phyloP scores from a whole-genome alignment of 768 basidiomycete genomes.

The Mycena alexandri region DNA sequence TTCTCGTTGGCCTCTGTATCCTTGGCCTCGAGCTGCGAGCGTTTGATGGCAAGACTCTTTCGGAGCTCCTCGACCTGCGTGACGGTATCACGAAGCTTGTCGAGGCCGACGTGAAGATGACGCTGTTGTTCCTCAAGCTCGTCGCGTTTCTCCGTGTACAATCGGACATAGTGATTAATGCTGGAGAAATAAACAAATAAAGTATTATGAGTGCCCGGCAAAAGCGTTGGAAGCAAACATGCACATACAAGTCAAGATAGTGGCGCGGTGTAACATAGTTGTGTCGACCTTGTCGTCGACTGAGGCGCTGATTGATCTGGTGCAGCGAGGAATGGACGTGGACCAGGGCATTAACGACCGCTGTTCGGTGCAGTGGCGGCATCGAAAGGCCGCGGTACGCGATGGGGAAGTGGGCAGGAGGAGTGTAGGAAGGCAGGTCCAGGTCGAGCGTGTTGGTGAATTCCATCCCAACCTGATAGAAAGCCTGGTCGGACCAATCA shows the following conservation, averaged over 20 bases:
- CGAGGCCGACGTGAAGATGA: conserved; percentile 96
- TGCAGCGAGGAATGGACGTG: conserved; percentile 92
- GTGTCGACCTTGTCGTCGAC: conserved; percentile 93
- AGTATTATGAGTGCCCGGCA: conserved; percentile 28
- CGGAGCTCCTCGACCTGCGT: conserved; percentile 97
- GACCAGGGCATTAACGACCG: conserved; percentile 94
- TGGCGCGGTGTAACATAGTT: conserved; percentile 98
- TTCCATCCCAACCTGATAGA: conserved; percentile 98
- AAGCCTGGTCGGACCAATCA: conserved; percentile 98
- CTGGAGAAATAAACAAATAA: conserved; percentile 59
- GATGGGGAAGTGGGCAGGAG: conserved; percentile 88
- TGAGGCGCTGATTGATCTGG: conserved; percentile 89
- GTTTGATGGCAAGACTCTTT: conserved; percentile 94
- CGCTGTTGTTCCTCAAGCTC: conserved; percentile 99
- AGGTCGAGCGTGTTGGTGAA: conserved; percentile 96
- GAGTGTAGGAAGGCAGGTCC: conserved; percentile 84
- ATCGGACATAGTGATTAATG: conserved; percentile 96
- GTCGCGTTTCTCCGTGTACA: conserved; percentile 96
- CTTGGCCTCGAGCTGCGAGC: conserved; percentile 92
- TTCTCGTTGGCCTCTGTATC: conserved; percentile 97
- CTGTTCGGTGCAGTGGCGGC: conserved; percentile 91
- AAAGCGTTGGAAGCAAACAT: conserved; percentile 22
- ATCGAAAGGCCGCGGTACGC: conserved; percentile 86
- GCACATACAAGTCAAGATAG: conserved; percentile 96
- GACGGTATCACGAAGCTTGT: conserved; percentile 96